phyloP scores from a whole-genome alignment of 768 basidiomycete species.

The Floccularia luteovirens region DNA sequence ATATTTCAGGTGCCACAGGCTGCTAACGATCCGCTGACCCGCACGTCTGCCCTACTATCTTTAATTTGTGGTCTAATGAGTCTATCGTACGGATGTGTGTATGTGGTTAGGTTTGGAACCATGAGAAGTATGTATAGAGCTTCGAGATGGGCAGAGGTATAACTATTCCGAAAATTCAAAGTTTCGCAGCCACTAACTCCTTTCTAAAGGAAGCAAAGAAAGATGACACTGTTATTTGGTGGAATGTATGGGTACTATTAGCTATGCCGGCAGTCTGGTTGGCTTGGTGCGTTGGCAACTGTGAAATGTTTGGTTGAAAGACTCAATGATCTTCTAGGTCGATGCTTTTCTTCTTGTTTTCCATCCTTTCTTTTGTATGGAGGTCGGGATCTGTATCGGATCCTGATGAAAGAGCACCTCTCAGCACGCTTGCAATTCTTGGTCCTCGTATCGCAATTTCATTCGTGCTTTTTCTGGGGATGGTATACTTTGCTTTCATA shows the following conservation, averaged over 20 bases:
- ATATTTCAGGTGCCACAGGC: not conserved
- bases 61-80: slow-evolving; percentile 52
- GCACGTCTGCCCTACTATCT: slow-evolving; percentile 46
- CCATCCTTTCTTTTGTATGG: slow-evolving; percentile 9
- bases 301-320: too few relatives aligned
- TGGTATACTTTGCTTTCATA: not conserved
- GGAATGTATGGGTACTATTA: slow-evolving; percentile 3
- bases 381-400: not conserved
- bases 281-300: not conserved
- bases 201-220: not conserved
- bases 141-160: slow-evolving; percentile 52
- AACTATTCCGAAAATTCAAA: not conserved
- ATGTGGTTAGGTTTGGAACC: slow-evolving; percentile 49
- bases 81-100: slow-evolving; percentile 51
- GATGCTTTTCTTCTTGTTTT: slow-evolving; percentile 4
- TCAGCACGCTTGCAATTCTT: not conserved
- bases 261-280: slow-evolving; percentile 3
- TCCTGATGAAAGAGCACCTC: not conserved
- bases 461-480: not conserved
- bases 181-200: not conserved
- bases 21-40: slow-evolving; percentile 38
- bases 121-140: slow-evolving; percentile 60
- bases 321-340: slow-evolving; percentile 5
- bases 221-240: not conserved
- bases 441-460: slow-evolving; percentile 1